These are phyloP conservation scores for Fusarium fujikuroi DNA, from an alignment of 2,329 filamentous ascomycete species.

Conservation along the genomic window DNA sequence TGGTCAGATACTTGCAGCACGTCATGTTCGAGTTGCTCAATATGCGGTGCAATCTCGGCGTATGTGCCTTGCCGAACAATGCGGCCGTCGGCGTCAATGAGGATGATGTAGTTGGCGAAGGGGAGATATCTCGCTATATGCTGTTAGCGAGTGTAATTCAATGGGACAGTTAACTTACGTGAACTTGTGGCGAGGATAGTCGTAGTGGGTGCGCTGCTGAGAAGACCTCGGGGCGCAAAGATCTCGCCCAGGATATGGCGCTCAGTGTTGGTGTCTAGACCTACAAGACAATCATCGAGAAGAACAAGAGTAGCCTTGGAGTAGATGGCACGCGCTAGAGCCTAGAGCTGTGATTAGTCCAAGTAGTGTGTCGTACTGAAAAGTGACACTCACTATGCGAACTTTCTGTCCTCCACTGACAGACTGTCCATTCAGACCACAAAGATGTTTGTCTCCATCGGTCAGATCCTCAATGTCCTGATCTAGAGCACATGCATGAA, in stretches of 20 bases:
- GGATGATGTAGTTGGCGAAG: not conserved
- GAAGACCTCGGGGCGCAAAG: not conserved
- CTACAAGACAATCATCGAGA: not conserved
- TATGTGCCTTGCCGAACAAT: not conserved
- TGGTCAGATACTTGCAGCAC: not conserved
- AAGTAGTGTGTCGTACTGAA: accelerated
- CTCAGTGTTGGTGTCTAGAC: not conserved
- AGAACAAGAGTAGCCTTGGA: not conserved
- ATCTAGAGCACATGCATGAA: not conserved
- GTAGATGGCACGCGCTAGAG: not conserved
- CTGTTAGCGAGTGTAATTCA: accelerated
- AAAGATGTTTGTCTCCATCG: not conserved
- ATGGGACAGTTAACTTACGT: not conserved
- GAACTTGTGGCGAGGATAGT: not conserved
- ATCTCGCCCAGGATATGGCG: not conserved
- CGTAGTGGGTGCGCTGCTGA: not conserved
- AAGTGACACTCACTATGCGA: not conserved
- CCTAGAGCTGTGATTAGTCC: not conserved
- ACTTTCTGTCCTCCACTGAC: slow-evolving; percentile 4
- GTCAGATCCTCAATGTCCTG: not conserved
- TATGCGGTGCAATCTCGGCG: not conserved
- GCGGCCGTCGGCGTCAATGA: not conserved
- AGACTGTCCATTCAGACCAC: not conserved
- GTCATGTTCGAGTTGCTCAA: not conserved
- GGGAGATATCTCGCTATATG: not conserved